Percentiles rank a stretch among this genome's conserved stretches.
Conservation (phyloP, 768 basidiomycete species). For the Rhodotorula babjevae region DNA sequence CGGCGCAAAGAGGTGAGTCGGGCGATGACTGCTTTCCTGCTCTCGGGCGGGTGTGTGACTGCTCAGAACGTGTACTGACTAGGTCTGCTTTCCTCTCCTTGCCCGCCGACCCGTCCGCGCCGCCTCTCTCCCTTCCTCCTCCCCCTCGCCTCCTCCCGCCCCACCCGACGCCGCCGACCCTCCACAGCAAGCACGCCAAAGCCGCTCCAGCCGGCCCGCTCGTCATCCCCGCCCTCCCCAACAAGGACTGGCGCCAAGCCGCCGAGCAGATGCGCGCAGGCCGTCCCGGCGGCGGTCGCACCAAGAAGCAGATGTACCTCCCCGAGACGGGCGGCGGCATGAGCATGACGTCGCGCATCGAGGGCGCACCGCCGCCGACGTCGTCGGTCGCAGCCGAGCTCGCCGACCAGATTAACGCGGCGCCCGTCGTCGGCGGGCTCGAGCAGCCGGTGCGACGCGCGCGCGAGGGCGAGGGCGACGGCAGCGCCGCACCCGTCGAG, state of each 20-base stretch:
- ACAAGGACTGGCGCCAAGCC: conserved; percentile 82
- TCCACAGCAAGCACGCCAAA: conserved; percentile 18
- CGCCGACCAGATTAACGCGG: conserved; percentile 72
- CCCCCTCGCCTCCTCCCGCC: no score
- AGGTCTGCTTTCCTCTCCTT: no score
- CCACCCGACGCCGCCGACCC: no score
- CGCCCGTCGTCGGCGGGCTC: conserved; percentile 64
- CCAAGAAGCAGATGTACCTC: conserved; percentile 54
- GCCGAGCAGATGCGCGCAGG: conserved; percentile 62
- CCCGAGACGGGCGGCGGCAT: conserved; percentile 53
- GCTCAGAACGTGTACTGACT: not conserved
- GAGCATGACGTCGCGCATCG: conserved; percentile 53
- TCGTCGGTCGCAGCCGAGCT: conserved; percentile 59
- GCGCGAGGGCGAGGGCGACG: conserved; percentile 35
- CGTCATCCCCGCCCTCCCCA: conserved; percentile 78
- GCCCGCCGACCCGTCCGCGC: no score
- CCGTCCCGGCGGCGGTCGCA: conserved; percentile 7
- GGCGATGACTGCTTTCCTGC: not conserved
- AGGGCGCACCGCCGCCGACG: conserved; percentile 41
- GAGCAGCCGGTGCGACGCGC: conserved; percentile 49
- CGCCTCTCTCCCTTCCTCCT: no score
- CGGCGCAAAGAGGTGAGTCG: conserved; percentile 21
- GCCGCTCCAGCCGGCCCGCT: conserved; percentile 52
- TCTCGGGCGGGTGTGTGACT: no score
- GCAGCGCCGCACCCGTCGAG: conserved; percentile 25